Base-by-base conservation (phyloP, 768 basidiomycete species). In the Omphalotus guepiniiformis region DNA sequence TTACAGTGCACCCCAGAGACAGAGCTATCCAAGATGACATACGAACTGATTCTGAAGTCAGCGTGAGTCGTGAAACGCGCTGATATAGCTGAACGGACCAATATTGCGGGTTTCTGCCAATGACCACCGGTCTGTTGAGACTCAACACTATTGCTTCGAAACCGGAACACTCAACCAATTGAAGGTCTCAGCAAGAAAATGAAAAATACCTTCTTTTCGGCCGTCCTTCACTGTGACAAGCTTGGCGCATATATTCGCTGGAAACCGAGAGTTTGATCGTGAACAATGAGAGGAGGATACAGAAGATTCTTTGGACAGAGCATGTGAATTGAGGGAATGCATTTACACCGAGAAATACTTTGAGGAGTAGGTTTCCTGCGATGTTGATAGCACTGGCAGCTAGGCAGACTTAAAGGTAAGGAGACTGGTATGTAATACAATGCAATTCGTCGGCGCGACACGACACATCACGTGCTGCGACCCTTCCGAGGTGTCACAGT, bases 1-100 rank as follows among this genome's bases (percentile, higher is more conserved):
- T 83, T 85, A 72, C 84, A 89, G 61, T 88, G 85, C 28, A 86
- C 55, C 39, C 73, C 78, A 3, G 88, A 92, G 16, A 90, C 80
- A 32, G 78, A 72, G 13, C 66, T 57, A 42, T 87, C 82, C 16
- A 74, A 58, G 25, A 89, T 67, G 23, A 87, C 75, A 55, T 90
- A 92, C 32, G 85, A 68, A 52, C 77, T 79, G 39, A n/a, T 38
- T 13, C 38, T 2, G 11, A 19, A 40, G n/a, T 23, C 22, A 25
- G n/a, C 8, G n/a, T 50, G 4, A 34, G 27, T 28, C n/a, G n/a
- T 27, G 25, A 39, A 26, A 43, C 37, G 27, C 40, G 36, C 47
- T 30, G 41, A 34, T 29, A 23, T 27, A 22, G 42, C 3, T 30
- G 27, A 43, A 47, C 59, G 34, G 53, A 88, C 86, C 86, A 89